phyloP scores from a whole-genome alignment of 768 basidiomycete genomes.

The Leucogyrophana mollusca region DNA sequence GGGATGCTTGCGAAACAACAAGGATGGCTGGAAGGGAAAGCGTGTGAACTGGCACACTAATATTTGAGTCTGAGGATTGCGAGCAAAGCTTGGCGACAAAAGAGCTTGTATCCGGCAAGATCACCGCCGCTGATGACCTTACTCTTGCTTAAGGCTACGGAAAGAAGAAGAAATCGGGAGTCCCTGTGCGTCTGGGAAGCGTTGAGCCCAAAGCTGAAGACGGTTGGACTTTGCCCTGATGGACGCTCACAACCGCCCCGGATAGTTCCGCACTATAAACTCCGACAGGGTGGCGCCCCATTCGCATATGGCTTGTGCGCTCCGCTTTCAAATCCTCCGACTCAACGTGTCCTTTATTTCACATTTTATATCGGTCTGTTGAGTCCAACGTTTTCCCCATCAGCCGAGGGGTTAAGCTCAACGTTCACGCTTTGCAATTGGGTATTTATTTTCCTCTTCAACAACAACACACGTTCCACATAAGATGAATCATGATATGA shows the following conservation, averaged over 20 bases:
- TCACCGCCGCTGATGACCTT: constrained; percentile 9
- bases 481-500: no score
- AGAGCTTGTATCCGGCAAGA: constrained; percentile 7
- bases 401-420: no score
- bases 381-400: no score
- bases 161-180: constrained; percentile 7
- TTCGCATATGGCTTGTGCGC: constrained; percentile 4
- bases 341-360: no score
- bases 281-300: constrained; percentile 22
- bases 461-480: no score
- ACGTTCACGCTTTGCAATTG: no score
- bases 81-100: constrained; percentile 10
- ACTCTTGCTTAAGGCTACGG: constrained; percentile 5
- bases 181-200: constrained; percentile 15
- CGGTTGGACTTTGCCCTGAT: constrained; percentile 2
- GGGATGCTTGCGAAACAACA: constrained; percentile 26
- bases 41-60: constrained; percentile 24
- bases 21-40: constrained; percentile 22
- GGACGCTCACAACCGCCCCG: constrained; percentile 16
- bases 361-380: no score
- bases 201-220: constrained; percentile 9
- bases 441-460: no score
- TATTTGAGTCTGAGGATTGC: constrained; percentile 6
- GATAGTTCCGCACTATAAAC: constrained; percentile 23
- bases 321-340: background rate